Evolutionary conservation across 257 asterid genomes (phyloP), one percentile per base, ranked within the genome.

Genomic region (Gardenia jasminoides): DNA sequence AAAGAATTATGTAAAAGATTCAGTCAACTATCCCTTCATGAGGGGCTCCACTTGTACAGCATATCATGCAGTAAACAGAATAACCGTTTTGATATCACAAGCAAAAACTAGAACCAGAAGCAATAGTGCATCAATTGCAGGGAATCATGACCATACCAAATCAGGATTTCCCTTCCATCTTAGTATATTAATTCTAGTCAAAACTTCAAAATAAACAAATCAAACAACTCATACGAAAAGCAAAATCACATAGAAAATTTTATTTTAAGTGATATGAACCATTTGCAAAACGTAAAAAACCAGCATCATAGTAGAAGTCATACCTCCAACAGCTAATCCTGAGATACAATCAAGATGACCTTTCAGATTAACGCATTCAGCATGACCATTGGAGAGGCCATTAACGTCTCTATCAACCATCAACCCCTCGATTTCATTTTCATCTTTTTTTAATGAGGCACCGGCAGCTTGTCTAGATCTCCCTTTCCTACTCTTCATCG

Each of bases 291-390:
- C 12, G 9, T 52, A 16, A n/a, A 56, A 67, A n/a, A 39, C 41
- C 73, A 58, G 66, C 16, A 54, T 17, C 24, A 7, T 28, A 12
- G 56, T 50, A 52, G 69, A 83, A 82, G 19, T 33, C 67, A 78
- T 83, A 93, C 97, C 98, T 87, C 97, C 97, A 84, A 89, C 74
- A 24, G 94, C 93, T 84, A 95, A 87, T 30, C 91, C 89, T 31
- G 98, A 86, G 85, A 92, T 82, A 82, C 90, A 88, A 84, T 94
- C 95, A 76, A 83, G 84, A 91, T 95, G 98, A 79, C 90, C 96
- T 82, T 87, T 92, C 86, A 95, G 84, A 79, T 92, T 92, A 78
- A 84, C 64, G 77, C 90, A 91, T 87, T 89, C 86, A 69, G 93
- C 75, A 70, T 72, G 74, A 80, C 90, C 90, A 61, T 28, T 61